Conservation (phyloP, 306 rosid genomes). For the Vigna mungo region DNA sequence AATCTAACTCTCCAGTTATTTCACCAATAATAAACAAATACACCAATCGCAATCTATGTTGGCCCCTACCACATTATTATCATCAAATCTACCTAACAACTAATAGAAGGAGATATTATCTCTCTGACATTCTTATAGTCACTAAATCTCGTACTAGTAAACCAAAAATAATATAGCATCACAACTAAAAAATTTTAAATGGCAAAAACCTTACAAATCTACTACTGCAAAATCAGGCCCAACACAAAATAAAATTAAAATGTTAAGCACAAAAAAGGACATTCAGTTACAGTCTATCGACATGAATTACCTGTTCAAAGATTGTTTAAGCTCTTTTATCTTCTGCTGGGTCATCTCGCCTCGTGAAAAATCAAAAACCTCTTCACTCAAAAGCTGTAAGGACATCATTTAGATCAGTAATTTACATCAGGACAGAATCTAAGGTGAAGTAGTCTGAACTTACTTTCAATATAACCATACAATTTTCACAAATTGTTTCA, state of each 20-base stretch:
- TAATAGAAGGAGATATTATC: slow-evolving; percentile 17
- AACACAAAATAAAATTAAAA: slow-evolving; percentile 12
- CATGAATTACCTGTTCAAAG: slow-evolving; percentile 71
- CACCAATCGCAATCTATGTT: slow-evolving; percentile 4
- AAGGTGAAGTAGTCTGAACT: slow-evolving; percentile 27
- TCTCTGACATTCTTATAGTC: slow-evolving; percentile 20
- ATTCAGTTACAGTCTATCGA: slow-evolving; percentile 6
- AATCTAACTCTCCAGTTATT: not conserved
- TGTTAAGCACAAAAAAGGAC: slow-evolving; percentile 1
- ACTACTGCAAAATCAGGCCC: slow-evolving; percentile 13
- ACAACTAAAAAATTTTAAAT: not conserved
- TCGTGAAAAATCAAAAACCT: slow-evolving; percentile 65
- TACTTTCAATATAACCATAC: slow-evolving; percentile 95
- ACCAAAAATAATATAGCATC: not conserved
- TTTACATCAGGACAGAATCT: slow-evolving; percentile 8
- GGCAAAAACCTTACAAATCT: slow-evolving; percentile 1
- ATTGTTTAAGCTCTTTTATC: slow-evolving; percentile 61
- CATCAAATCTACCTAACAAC: slow-evolving; percentile 9
- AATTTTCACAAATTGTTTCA: slow-evolving; percentile 96
- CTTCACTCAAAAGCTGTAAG: slow-evolving; percentile 61
- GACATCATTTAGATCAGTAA: slow-evolving; percentile 34
- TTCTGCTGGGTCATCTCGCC: slow-evolving; percentile 67
- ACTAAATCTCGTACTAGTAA: not conserved
- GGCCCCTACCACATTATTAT: not conserved
- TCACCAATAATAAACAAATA: not conserved